Conservation (phyloP, 208 protist species). For the Lotmaria passim region DNA sequence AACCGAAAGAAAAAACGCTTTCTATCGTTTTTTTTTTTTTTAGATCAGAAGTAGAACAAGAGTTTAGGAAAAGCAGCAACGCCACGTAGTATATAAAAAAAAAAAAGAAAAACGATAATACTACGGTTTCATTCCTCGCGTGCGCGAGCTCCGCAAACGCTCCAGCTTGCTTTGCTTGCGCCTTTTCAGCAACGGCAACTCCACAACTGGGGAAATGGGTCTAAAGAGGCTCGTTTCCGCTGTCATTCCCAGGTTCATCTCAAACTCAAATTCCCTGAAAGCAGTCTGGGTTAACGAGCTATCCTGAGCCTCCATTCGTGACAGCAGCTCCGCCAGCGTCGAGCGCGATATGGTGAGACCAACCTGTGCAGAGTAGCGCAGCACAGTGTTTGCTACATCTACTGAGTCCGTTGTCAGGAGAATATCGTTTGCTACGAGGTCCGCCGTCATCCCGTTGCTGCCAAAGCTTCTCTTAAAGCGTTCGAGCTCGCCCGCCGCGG, state of each 20-base stretch:
- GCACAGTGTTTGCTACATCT: conserved; percentile 19
- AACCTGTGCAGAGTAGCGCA: conserved; percentile 17
- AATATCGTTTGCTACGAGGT: conserved; percentile 26
- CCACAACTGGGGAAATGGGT: background rate
- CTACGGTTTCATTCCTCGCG: background rate
- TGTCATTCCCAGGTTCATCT: conserved; percentile 7
- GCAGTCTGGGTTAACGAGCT: background rate
- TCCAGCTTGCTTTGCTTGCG: conserved; percentile 32
- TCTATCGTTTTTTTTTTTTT: too few species aligned
- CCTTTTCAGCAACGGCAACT: background rate
- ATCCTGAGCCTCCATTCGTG: background rate
- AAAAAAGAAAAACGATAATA: conserved; percentile 14
- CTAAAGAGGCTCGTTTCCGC: background rate
- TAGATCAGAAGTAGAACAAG: background rate
- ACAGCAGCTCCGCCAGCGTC: conserved; percentile 16
- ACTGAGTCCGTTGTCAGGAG: conserved; percentile 29
- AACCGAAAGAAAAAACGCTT: too few species aligned
- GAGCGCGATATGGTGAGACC: conserved; percentile 29
- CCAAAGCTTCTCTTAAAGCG: conserved; percentile 15
- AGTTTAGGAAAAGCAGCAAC: too few species aligned
- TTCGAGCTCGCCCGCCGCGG: conserved; percentile 4
- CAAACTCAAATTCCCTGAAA: conserved; percentile 15
- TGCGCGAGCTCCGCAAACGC: conserved; percentile 11
- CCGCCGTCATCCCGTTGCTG: background rate
- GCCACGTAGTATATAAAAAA: background rate